A percentile compares a stretch with the other conserved stretches of the same genome.
These are phyloP conservation scores for Oryza nivara DNA, from an alignment of 176 grass and related monocot species.

Conservation along the genomic window DNA sequence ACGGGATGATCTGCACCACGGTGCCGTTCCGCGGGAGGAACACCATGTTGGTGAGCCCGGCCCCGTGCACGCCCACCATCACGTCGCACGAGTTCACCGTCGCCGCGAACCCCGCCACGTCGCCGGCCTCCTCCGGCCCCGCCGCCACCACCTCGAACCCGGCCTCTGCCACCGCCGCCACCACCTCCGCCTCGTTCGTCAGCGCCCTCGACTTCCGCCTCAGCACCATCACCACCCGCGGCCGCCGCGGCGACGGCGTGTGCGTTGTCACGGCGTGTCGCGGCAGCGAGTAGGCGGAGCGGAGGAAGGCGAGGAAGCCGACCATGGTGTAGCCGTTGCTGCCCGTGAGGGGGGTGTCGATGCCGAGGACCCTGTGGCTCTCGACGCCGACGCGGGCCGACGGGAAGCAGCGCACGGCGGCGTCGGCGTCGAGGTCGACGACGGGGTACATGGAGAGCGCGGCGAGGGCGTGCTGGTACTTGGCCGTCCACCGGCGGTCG, in stretches of 20 bases:
- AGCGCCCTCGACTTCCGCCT: conserved; percentile 53
- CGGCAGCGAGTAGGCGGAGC: conserved; percentile 45
- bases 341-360: conserved; percentile 39
- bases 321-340: conserved; percentile 43
- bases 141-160: conserved; percentile 64
- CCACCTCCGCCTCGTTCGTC: conserved; percentile 50
- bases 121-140: conserved; percentile 19
- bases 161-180: conserved; percentile 10
- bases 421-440: conserved; percentile 60
- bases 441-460: conserved; percentile 47
- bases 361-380: conserved; percentile 56
- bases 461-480: conserved; percentile 47
- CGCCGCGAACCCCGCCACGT: conserved; percentile 46
- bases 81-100: conserved; percentile 96
- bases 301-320: conserved; percentile 65
- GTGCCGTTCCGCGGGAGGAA: conserved; percentile 75
- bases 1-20: conserved; percentile 69
- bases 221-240: conserved; percentile 56
- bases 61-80: conserved; percentile 94
- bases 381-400: conserved; percentile 47
- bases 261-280: background rate
- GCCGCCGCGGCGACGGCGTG: conserved; percentile 22
- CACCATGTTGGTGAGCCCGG: conserved; percentile 90
- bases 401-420: conserved; percentile 62
- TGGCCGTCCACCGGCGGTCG: conserved; percentile 25